These are phyloP conservation scores for Eucalyptus regnans DNA, from an alignment of 345 rosid species.

Conservation along the genomic window DNA sequence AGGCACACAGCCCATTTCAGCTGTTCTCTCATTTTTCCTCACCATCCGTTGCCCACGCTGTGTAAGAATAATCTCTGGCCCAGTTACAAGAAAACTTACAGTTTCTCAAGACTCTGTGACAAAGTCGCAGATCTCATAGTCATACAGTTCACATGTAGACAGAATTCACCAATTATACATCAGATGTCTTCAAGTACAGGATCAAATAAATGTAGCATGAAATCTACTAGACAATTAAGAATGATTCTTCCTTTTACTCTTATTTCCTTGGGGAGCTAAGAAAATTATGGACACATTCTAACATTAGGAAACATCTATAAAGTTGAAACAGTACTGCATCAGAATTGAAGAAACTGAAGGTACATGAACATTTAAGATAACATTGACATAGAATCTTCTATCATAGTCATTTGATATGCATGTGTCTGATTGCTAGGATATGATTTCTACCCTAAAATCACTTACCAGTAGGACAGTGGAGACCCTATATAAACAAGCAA, in stretches of 20 bases:
- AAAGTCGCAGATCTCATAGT: neutral
- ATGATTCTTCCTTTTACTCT: neutral
- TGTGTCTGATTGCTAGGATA: neutral
- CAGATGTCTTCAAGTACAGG: neutral
- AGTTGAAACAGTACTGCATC: neutral
- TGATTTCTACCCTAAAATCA: neutral
- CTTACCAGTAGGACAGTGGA: neutral
- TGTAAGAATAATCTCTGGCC: neutral
- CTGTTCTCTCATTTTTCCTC: neutral
- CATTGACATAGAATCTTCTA: neutral
- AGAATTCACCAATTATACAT: neutral
- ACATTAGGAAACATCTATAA: neutral
- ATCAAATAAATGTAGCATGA: neutral
- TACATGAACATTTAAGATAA: neutral
- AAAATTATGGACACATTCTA: neutral
- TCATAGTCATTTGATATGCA: neutral
- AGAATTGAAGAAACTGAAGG: neutral
- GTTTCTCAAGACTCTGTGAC: neutral
- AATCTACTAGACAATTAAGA: neutral
- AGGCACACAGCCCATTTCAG: neutral
- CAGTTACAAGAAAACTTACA: neutral
- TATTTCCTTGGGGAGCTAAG: neutral
- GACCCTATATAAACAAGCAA: neutral
- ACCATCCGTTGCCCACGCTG: neutral
- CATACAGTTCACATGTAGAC: neutral